Evolutionary conservation across 495 filamentous ascomycete species (phyloP).

Genomic region (Daldinia concentrica): DNA sequence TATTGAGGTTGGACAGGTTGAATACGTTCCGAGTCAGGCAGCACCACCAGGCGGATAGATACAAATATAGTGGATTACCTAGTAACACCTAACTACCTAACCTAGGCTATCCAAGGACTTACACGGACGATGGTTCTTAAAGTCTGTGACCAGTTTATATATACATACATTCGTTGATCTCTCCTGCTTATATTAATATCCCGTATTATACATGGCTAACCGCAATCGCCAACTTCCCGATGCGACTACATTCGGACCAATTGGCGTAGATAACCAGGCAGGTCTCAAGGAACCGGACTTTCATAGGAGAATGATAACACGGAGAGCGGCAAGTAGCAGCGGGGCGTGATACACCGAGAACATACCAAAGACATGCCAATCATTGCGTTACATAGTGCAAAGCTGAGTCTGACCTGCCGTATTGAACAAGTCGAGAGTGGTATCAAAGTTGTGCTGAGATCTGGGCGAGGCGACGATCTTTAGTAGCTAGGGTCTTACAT

Average conservation of each 20-base stretch:
- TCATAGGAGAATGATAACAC: slow-evolving; percentile 18
- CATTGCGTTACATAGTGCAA: slow-evolving; percentile 32
- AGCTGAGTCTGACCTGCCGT: slow-evolving; percentile 39
- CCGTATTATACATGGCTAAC: neutral
- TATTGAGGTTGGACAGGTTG: neutral
- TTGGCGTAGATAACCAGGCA: slow-evolving; percentile 19
- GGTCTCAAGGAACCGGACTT: slow-evolving; percentile 5
- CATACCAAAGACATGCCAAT: slow-evolving; percentile 1
- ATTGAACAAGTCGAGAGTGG: slow-evolving; percentile 33
- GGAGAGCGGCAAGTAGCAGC: neutral
- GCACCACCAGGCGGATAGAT: neutral
- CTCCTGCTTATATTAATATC: neutral
- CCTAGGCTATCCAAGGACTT: neutral
- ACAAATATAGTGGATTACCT: neutral
- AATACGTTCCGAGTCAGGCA: neutral
- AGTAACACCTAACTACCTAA: slow-evolving; percentile 15
- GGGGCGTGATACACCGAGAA: slow-evolving; percentile 4
- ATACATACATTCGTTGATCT: slow-evolving; percentile 6
- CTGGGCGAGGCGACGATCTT: slow-evolving; percentile 30
- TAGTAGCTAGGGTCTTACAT: slow-evolving; percentile 2
- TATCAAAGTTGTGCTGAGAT: slow-evolving; percentile 32
- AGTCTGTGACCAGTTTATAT: neutral
- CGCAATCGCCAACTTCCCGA: slow-evolving; percentile 23
- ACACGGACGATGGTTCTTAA: neutral
- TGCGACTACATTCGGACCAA: slow-evolving; percentile 7